These are phyloP conservation scores for Blumeriella jaapii DNA, from an alignment of 2,329 filamentous ascomycete species.

Conservation along the genomic window DNA sequence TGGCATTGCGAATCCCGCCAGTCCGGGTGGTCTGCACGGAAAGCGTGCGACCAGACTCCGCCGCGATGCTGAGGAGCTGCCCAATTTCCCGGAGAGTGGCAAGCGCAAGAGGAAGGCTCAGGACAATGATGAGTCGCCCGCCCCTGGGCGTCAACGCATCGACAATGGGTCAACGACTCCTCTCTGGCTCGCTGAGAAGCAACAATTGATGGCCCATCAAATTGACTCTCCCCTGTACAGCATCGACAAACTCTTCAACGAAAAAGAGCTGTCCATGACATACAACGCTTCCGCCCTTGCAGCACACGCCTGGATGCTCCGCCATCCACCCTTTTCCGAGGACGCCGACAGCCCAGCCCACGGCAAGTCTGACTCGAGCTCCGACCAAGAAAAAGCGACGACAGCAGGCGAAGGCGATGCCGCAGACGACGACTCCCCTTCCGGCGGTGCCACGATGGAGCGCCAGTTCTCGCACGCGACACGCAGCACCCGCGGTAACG, in stretches of 20 bases:
- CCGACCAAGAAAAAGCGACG: constrained; percentile 36
- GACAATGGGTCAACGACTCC: constrained; percentile 48
- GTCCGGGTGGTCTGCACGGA: constrained; percentile 49
- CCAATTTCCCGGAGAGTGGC: constrained; percentile 42
- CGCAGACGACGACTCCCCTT: constrained; percentile 37
- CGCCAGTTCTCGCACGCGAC: constrained; percentile 53
- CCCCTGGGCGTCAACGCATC: constrained; percentile 40
- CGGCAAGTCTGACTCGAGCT: constrained; percentile 31
- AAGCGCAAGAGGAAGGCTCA: constrained; percentile 50
- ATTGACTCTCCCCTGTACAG: constrained; percentile 48
- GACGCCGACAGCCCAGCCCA: constrained; percentile 27
- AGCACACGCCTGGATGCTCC: constrained; percentile 49
- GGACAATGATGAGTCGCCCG: constrained; percentile 54
- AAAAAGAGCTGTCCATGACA: constrained; percentile 55
- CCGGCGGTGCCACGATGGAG: constrained; percentile 47
- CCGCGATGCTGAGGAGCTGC: constrained; percentile 45
- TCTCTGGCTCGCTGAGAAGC: constrained; percentile 51
- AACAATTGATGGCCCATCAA: constrained; percentile 37
- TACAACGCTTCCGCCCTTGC: constrained; percentile 52
- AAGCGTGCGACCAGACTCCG: constrained; percentile 53
- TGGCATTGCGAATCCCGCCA: constrained; percentile 51
- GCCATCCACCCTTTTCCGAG: constrained; percentile 31
- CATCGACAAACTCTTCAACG: constrained; percentile 59
- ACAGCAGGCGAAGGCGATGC: constrained; percentile 41
- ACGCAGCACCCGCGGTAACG: constrained; percentile 45